These are phyloP conservation scores for Naganishia antarctica DNA, from an alignment of 768 basidiomycete species.

Conservation along the genomic window DNA sequence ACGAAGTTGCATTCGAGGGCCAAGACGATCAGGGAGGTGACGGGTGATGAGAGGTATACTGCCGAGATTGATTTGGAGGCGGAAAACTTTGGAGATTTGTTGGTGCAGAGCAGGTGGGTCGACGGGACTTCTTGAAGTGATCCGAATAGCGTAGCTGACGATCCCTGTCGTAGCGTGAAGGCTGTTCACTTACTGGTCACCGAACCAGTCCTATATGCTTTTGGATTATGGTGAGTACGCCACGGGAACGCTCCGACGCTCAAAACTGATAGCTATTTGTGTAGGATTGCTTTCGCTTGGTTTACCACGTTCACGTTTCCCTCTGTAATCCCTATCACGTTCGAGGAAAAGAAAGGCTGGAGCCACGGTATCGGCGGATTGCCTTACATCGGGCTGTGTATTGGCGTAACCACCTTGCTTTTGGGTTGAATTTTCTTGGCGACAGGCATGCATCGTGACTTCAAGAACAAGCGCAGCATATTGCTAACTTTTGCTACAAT, in stretches of 20 bases:
- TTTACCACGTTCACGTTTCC: constrained; percentile 19
- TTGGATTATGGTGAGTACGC: constrained; percentile 25
- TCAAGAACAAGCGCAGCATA: not conserved
- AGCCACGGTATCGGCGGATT: constrained; percentile 4
- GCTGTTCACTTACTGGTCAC: constrained; percentile 24
- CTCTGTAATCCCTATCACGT: constrained; percentile 17
- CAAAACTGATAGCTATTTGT: not conserved
- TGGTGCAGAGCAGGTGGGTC: constrained; percentile 18
- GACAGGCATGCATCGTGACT: not conserved
- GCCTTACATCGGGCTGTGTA: constrained; percentile 20
- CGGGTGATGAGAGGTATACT: constrained; percentile 24
- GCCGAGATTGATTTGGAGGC: constrained; percentile 27
- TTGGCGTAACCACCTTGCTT: constrained; percentile 13
- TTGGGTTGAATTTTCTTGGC: constrained; percentile 12
- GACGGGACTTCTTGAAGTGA: not conserved
- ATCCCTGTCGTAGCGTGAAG: constrained; percentile 7
- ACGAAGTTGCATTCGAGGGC: constrained; percentile 23
- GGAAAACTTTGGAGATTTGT: constrained; percentile 3
- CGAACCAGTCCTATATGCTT: constrained; percentile 27
- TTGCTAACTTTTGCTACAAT: not conserved
- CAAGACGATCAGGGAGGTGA: constrained; percentile 28
- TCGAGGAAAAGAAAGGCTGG: constrained; percentile 19
- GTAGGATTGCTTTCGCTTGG: constrained; percentile 20
- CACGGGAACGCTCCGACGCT: too few species aligned
- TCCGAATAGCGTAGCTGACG: not conserved